Evolutionary conservation across 2,329 filamentous ascomycete genomes (phyloP).

Genomic region (Eutypa lata): DNA sequence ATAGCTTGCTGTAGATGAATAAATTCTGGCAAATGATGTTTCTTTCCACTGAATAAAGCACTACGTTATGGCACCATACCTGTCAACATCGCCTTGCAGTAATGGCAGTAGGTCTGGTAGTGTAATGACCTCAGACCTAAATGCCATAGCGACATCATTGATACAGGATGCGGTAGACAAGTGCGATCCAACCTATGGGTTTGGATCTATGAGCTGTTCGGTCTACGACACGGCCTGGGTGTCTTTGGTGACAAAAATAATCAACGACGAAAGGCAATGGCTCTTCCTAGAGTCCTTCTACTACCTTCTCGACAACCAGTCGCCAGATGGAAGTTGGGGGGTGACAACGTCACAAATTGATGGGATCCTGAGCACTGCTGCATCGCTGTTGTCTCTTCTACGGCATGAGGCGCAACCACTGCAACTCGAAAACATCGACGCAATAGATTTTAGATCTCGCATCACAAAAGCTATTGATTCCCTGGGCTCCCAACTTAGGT

Average conservation of each 20-base stretch:
- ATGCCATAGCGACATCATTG: no score
- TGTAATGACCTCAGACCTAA: no score
- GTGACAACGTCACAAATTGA: conserved; percentile 25
- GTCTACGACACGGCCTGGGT: conserved; percentile 35
- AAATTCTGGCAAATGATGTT: no score
- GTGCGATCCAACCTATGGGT: conserved; percentile 1
- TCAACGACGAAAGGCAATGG: conserved; percentile 17
- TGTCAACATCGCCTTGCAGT: no score
- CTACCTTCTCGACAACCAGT: conserved; percentile 24
- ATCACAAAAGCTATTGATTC: not conserved
- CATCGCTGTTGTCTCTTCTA: conserved; percentile 1
- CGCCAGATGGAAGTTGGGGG: conserved; percentile 24
- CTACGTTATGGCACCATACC: no score
- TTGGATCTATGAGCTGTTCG: conserved; percentile 24
- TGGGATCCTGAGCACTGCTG: conserved; percentile 31
- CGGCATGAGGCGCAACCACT: not conserved
- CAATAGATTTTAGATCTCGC: not conserved
- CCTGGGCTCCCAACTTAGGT: not conserved
- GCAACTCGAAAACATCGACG: not conserved
- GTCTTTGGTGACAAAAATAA: conserved; percentile 23
- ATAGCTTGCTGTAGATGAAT: no score
- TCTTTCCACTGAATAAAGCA: no score
- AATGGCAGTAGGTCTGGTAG: no score
- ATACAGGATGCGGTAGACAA: conserved; percentile 11
- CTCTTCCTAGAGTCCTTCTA: conserved; percentile 31